These are phyloP conservation scores for Hypericum androsaemum DNA, from an alignment of 345 rosid genomes.

Conservation along the genomic window DNA sequence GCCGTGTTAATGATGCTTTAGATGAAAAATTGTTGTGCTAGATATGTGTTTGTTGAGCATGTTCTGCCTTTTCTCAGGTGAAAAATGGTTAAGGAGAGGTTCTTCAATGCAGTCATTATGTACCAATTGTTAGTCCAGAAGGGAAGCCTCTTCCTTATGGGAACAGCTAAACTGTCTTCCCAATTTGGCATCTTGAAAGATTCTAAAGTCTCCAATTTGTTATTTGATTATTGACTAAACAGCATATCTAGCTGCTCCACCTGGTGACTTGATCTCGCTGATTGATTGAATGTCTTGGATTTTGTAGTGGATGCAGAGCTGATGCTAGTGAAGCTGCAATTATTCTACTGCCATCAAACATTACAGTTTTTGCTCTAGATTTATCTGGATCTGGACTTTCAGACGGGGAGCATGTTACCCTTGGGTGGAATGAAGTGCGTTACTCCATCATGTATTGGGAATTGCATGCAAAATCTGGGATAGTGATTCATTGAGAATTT, in stretches of 20 bases:
- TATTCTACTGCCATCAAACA: conserved; percentile 74
- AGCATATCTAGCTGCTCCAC: neutral
- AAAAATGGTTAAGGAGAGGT: conserved; percentile 67
- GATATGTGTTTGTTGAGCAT: too few relatives aligned
- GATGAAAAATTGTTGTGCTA: too few relatives aligned
- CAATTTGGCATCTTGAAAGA: too few relatives aligned
- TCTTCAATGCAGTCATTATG: conserved; percentile 83
- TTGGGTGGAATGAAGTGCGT: conserved; percentile 88
- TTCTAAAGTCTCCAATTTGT: too few relatives aligned
- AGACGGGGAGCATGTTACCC: conserved; percentile 75
- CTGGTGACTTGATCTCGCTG: conserved; percentile 5
- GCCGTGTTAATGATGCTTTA: too few relatives aligned
- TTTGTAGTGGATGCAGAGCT: conserved; percentile 83
- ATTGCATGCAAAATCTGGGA: too few relatives aligned
- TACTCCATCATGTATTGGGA: neutral
- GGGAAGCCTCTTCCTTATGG: conserved; percentile 90
- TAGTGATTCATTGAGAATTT: too few relatives aligned
- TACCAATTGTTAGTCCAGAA: conserved; percentile 42
- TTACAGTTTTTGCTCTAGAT: conserved; percentile 85
- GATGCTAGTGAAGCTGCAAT: conserved; percentile 95
- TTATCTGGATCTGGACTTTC: conserved; percentile 90
- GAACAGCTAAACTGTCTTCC: conserved; percentile 43
- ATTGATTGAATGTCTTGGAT: conserved; percentile 20
- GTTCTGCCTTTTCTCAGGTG: conserved; percentile 55
- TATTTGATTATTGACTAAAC: too few relatives aligned